Conservation (phyloP, 176 grass and related monocot species). For the Raddia guianensis region DNA sequence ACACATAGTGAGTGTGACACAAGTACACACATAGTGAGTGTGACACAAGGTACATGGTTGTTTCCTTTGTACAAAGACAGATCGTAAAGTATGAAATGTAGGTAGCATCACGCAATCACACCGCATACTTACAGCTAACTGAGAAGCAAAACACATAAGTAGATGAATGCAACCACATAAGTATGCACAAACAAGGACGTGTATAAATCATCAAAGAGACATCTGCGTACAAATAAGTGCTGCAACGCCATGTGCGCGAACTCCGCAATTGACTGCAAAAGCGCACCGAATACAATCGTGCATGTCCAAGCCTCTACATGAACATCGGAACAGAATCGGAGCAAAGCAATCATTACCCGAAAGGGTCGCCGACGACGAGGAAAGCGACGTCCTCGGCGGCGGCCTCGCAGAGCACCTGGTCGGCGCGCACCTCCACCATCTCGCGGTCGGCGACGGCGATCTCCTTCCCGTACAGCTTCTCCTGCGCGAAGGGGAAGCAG, state of each 20-base stretch:
- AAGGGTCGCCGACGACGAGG: slow-evolving; percentile 92
- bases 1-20: too few relatives aligned
- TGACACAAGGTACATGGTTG: too few relatives aligned
- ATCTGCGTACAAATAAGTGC: background rate
- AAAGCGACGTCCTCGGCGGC: slow-evolving; percentile 60
- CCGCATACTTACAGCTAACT: background rate
- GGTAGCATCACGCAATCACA: background rate
- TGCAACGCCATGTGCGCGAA: background rate
- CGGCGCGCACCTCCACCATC: slow-evolving; percentile 91
- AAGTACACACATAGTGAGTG: too few relatives aligned
- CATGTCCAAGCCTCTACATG: too few relatives aligned
- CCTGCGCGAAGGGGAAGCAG: slow-evolving; percentile 36
- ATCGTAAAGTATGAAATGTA: too few relatives aligned
- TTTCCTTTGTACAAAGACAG: too few relatives aligned
- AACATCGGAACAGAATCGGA: background rate
- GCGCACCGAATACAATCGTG: background rate
- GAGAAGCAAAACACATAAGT: background rate
- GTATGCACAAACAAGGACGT: background rate
- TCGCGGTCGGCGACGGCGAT: slow-evolving; percentile 81
- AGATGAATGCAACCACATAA: background rate
- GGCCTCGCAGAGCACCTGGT: slow-evolving; percentile 63
- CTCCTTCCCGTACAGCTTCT: slow-evolving; percentile 87
- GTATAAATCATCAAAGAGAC: background rate
- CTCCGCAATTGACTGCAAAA: background rate
- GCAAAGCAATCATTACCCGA: slow-evolving; percentile 59